Conservation (phyloP, 2,329 filamentous ascomycete species). For the Colletotrichum sp. region DNA sequence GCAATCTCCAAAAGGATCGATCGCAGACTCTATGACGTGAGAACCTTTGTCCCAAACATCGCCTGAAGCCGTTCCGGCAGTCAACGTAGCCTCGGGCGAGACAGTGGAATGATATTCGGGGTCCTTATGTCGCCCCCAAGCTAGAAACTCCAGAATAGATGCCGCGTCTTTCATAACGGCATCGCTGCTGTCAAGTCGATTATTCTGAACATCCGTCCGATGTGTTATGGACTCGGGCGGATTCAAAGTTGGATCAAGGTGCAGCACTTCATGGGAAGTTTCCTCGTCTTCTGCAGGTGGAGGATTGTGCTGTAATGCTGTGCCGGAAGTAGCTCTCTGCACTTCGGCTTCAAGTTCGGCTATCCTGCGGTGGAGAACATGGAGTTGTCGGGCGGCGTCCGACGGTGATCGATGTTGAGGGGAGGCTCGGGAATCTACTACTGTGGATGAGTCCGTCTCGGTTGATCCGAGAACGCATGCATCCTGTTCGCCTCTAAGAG, state of each 20-base stretch:
- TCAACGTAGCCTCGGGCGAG: not conserved
- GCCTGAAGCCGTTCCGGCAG: not conserved
- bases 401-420: not conserved
- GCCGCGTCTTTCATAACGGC: constrained; percentile 42
- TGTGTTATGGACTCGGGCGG: not conserved
- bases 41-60: not conserved
- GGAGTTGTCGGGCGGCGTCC: not conserved
- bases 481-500: not conserved
- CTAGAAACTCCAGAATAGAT: constrained; percentile 51
- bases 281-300: not conserved
- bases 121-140: constrained; percentile 52
- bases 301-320: not conserved
- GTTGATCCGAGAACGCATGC: not conserved
- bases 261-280: not conserved
- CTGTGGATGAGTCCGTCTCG: not conserved
- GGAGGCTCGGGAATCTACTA: not conserved
- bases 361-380: not conserved
- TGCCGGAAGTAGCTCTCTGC: not conserved
- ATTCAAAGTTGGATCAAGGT: not conserved
- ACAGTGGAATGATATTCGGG: constrained; percentile 15
- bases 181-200: constrained; percentile 16
- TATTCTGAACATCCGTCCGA: not conserved
- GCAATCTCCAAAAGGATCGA: not conserved
- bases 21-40: not conserved
- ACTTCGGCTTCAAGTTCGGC: not conserved